phyloP scores from a whole-genome alignment of 768 basidiomycete genomes.

The Cytidiella melzeri region DNA sequence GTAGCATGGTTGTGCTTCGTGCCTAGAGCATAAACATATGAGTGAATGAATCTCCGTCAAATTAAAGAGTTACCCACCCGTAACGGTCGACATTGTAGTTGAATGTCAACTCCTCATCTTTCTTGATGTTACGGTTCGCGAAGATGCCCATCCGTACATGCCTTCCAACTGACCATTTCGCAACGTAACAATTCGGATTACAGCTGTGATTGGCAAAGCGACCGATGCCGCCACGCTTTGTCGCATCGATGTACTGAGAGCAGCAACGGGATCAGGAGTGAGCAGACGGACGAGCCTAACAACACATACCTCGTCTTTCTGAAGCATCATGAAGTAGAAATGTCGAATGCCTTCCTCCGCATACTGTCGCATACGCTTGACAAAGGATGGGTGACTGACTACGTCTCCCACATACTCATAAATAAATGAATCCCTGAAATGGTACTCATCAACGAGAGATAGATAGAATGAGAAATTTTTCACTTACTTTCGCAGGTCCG shows the following conservation, averaged over 20 bases:
- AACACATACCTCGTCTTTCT: conserved; percentile 85
- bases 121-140: conserved; percentile 71
- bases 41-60: neutral
- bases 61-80: conserved; percentile 55
- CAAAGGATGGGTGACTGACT: conserved; percentile 78
- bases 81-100: conserved; percentile 99
- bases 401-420: conserved; percentile 99
- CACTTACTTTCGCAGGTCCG: conserved; percentile 58
- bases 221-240: conserved; percentile 93
- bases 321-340: conserved; percentile 99
- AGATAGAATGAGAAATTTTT: neutral
- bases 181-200: conserved; percentile 95
- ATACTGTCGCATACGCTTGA: conserved; percentile 92
- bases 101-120: conserved; percentile 90
- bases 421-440: conserved; percentile 76
- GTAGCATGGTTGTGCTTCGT: conserved; percentile 91
- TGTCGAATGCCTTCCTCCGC: conserved; percentile 89
- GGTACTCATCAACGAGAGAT: neutral
- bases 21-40: conserved; percentile 40
- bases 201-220: conserved; percentile 98
- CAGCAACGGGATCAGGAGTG: neutral
- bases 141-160: conserved; percentile 98
- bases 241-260: conserved; percentile 90
- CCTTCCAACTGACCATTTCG: conserved; percentile 92
- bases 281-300: too few relatives aligned